A percentile compares a stretch with the other conserved stretches of the same genome.
Evolutionary conservation across 192 early-diverging fungal genomes (phyloP).

Genomic region (Entomortierella beljakovae): DNA sequence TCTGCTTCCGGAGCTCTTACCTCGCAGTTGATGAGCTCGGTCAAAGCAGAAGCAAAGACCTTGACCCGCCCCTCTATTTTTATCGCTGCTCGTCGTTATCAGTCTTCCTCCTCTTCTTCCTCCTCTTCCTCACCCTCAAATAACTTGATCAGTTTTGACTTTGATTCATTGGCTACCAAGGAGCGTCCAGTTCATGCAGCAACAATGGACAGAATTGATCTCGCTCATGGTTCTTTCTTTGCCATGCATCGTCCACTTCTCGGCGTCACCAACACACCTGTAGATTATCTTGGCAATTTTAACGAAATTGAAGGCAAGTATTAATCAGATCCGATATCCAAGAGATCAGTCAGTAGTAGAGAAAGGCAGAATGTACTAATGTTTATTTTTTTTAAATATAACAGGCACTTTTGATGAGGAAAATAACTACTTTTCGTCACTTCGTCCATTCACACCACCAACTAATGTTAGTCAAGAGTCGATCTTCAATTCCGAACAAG

Average conservation of each 20-base stretch:
- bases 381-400: neutral
- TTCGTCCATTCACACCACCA: conserved; percentile 58
- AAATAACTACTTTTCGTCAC: conserved; percentile 45
- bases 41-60: conserved; percentile 1
- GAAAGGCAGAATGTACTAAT: neutral
- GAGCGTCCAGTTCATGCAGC: conserved; percentile 25
- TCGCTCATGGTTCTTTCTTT: conserved; percentile 69
- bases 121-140: conserved; percentile 26
- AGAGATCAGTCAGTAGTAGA: neutral
- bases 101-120: conserved; percentile 42
- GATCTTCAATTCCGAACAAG: conserved; percentile 18
- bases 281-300: conserved; percentile 4
- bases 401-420: conserved; percentile 39
- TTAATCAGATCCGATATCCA: too few relatives aligned
- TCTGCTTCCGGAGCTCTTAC: conserved; percentile 26
- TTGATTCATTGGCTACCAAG: conserved; percentile 10
- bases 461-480: neutral
- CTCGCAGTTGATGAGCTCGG: neutral
- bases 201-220: conserved; percentile 52
- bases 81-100: conserved; percentile 27
- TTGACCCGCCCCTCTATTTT: conserved; percentile 10
- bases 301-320: conserved; percentile 29
- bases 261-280: conserved; percentile 41
- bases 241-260: conserved; percentile 69
- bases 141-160: conserved; percentile 6